These are phyloP conservation scores for Cardamine occulta DNA, from an alignment of 345 rosid species.

Conservation along the genomic window DNA sequence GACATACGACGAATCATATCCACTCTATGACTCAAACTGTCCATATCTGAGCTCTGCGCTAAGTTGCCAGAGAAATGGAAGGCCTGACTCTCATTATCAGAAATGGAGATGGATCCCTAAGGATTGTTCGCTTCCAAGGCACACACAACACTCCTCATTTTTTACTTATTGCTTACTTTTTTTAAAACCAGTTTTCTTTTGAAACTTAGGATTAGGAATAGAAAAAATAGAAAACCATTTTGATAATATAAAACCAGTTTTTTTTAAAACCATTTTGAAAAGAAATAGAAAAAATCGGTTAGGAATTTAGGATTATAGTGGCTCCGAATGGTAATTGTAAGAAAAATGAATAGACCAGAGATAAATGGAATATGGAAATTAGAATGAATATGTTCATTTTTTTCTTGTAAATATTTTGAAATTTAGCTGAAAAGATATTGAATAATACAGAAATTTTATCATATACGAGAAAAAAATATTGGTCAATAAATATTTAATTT, in stretches of 20 bases:
- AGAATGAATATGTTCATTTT: too few species aligned
- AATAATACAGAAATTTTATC: neutral
- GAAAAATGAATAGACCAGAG: neutral
- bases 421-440: neutral
- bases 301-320: too few species aligned
- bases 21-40: slow-evolving; percentile 78
- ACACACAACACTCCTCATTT: slow-evolving; percentile 9
- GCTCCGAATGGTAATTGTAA: too few species aligned
- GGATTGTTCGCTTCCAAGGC: slow-evolving; percentile 84
- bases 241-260: too few species aligned
- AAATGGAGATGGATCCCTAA: slow-evolving; percentile 92
- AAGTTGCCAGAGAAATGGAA: slow-evolving; percentile 82
- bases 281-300: too few species aligned
- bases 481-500: neutral
- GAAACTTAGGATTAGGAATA: too few species aligned
- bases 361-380: neutral
- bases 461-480: neutral
- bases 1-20: slow-evolving; percentile 75
- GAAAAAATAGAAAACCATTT: too few species aligned
- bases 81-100: slow-evolving; percentile 90
- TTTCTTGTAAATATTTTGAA: neutral
- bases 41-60: slow-evolving; percentile 82
- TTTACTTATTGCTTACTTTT: neutral
- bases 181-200: neutral
- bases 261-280: too few species aligned